Evolutionary conservation across 306 rosid genomes (phyloP).

Genomic region (Begonia loranthoides): DNA sequence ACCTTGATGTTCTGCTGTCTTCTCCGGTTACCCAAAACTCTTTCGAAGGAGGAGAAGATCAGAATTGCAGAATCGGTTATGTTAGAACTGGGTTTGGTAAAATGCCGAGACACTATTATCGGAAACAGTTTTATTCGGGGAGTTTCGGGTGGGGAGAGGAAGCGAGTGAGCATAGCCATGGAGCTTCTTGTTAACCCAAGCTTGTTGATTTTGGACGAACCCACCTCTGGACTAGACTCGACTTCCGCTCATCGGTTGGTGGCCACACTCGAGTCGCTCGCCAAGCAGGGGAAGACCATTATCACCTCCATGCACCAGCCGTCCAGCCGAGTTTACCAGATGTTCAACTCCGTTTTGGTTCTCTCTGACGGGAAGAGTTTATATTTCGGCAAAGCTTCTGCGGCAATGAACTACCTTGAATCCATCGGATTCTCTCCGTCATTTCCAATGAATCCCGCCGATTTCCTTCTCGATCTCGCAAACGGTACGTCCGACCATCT

Average conservation of each 20-base stretch:
- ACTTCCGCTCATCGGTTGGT: constrained; percentile 69
- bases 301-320: constrained; percentile 82
- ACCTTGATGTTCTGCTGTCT: constrained; percentile 68
- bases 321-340: constrained; percentile 76
- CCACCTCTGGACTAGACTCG: constrained; percentile 84
- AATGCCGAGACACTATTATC: constrained; percentile 63
- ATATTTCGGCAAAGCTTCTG: constrained; percentile 53
- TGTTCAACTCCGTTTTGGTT: constrained; percentile 47
- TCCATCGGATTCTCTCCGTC: constrained; percentile 57
- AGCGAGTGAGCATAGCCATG: constrained; percentile 76
- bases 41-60: constrained; percentile 25
- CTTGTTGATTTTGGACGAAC: constrained; percentile 61
- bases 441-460: constrained; percentile 83
- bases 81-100: constrained; percentile 42
- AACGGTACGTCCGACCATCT: constrained; percentile 45
- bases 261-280: constrained; percentile 34
- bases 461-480: constrained; percentile 87
- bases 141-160: constrained; percentile 80
- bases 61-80: constrained; percentile 50
- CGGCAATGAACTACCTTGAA: constrained; percentile 51
- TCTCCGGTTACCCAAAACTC: constrained; percentile 45
- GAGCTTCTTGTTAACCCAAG: constrained; percentile 78
- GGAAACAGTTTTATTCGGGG: constrained; percentile 77
- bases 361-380: constrained; percentile 56
- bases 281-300: constrained; percentile 68